Percentiles rank a stretch among this genome's conserved stretches.
Conservation (phyloP, 306 rosid genomes). For the Hylodesmum podocarpum region DNA sequence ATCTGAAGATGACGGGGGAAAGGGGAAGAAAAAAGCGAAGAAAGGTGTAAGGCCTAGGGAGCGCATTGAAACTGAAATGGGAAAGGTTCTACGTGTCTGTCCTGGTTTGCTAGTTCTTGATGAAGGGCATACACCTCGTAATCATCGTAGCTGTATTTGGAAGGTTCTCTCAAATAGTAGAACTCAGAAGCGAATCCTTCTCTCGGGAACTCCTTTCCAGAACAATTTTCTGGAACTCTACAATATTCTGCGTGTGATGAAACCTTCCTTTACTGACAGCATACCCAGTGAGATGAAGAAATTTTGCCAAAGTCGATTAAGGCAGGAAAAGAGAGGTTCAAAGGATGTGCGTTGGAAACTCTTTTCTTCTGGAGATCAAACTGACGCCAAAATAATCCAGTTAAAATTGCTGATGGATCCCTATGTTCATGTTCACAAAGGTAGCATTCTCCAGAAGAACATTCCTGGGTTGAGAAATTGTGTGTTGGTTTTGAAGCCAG, state of each 20-base stretch:
- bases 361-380: not conserved
- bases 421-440: conserved; percentile 43
- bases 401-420: conserved; percentile 38
- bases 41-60: not conserved
- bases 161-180: conserved; percentile 22
- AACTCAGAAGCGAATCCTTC: conserved; percentile 34
- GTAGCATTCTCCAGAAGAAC: conserved; percentile 37
- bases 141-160: conserved; percentile 28
- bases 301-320: conserved; percentile 25
- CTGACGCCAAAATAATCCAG: conserved; percentile 21
- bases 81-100: conserved; percentile 16
- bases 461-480: conserved; percentile 42
- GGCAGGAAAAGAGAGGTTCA: not conserved
- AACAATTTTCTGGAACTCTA: conserved; percentile 40
- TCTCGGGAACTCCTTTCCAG: conserved; percentile 53
- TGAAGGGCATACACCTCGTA: conserved; percentile 48
- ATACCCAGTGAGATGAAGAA: conserved; percentile 18
- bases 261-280: conserved; percentile 32
- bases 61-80: not conserved
- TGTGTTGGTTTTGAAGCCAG: conserved; percentile 35
- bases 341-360: not conserved
- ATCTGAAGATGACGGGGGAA: not conserved
- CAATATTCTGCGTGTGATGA: conserved; percentile 30
- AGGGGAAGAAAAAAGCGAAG: not conserved
- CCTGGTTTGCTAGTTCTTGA: conserved; percentile 44